Evolutionary conservation across 352 stramenopile genomes (phyloP).

Genomic region (Globisporangium sylvaticum): DNA sequence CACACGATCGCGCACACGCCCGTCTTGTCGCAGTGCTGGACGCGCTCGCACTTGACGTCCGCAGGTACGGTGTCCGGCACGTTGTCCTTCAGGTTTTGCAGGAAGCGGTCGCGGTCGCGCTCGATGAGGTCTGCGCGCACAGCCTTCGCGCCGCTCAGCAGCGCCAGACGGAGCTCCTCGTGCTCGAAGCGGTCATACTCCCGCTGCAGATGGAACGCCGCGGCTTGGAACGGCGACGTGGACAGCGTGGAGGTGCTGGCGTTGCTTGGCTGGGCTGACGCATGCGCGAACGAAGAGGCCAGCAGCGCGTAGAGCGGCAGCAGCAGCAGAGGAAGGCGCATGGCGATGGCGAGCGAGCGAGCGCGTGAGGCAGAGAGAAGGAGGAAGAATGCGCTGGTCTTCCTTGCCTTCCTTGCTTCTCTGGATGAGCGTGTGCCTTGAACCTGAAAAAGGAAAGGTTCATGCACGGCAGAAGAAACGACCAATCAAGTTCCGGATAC

Average conservation of each 20-base stretch:
- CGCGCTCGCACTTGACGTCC: slow-evolving; percentile 43
- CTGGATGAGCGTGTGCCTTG: neutral
- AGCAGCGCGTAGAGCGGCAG: neutral
- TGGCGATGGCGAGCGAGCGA: neutral
- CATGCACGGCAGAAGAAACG: neutral
- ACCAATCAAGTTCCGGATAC: neutral
- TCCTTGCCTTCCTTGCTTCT: neutral
- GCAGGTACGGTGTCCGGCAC: slow-evolving; percentile 65
- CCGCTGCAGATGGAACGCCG: slow-evolving; percentile 12
- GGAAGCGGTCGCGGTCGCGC: slow-evolving; percentile 29
- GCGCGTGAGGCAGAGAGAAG: neutral
- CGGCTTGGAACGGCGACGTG: slow-evolving; percentile 15
- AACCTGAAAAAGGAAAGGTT: neutral
- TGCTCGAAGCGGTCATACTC: slow-evolving; percentile 19
- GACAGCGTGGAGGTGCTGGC: neutral
- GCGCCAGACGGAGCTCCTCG: slow-evolving; percentile 11
- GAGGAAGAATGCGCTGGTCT: neutral
- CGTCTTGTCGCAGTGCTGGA: slow-evolving; percentile 46
- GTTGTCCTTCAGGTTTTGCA: slow-evolving; percentile 26
- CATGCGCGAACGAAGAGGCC: too few relatives aligned
- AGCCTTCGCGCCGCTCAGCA: slow-evolving; percentile 5
- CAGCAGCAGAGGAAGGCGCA: neutral
- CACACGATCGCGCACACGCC: slow-evolving; percentile 55
- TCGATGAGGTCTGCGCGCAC: slow-evolving; percentile 11
- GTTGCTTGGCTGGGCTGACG: neutral